Percentiles rank a stretch among this genome's conserved stretches.
These are phyloP conservation scores for Ascochyta lentis DNA, from an alignment of 2,329 filamentous ascomycete species.

Conservation along the genomic window DNA sequence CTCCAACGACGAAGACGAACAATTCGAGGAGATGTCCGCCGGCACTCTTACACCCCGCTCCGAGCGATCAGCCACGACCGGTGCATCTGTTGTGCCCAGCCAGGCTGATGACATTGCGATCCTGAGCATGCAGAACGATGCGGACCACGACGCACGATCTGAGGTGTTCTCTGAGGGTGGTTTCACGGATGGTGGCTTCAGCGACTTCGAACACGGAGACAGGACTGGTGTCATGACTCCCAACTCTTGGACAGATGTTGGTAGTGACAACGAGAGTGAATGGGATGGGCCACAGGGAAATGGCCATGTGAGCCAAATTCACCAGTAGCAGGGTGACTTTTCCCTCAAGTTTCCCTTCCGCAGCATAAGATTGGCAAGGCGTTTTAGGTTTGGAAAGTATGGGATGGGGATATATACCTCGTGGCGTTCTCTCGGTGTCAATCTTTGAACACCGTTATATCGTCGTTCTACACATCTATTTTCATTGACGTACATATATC, in stretches of 20 bases:
- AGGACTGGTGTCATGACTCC: slow-evolving; percentile 47
- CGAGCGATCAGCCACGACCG: slow-evolving; percentile 39
- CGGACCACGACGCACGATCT: slow-evolving; percentile 42
- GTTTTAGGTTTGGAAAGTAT: not conserved
- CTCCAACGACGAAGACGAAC: slow-evolving; percentile 29
- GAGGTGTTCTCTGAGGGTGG: slow-evolving; percentile 46
- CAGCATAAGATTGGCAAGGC: slow-evolving; percentile 9
- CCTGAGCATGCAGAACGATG: slow-evolving; percentile 44
- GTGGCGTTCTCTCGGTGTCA: not conserved
- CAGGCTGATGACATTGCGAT: slow-evolving; percentile 46
- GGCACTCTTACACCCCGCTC: slow-evolving; percentile 50
- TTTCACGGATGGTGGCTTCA: slow-evolving; percentile 47
- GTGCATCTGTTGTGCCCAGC: slow-evolving; percentile 38
- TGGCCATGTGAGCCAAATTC: slow-evolving; percentile 39
- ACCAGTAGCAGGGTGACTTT: slow-evolving; percentile 24
- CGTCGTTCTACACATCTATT: not conserved
- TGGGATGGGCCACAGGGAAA: slow-evolving; percentile 36
- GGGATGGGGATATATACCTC: not conserved
- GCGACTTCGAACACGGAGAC: slow-evolving; percentile 34
- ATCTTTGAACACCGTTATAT: not conserved
- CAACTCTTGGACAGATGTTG: slow-evolving; percentile 50
- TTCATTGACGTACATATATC: not conserved
- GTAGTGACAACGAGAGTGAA: slow-evolving; percentile 50
- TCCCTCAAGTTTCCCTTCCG: not conserved
- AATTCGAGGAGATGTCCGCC: slow-evolving; percentile 39